A percentile compares a stretch with the other conserved stretches of the same genome.
phyloP scores from a whole-genome alignment of 2,329 filamentous ascomycete genomes.

The Plenodomus lindquistii region DNA sequence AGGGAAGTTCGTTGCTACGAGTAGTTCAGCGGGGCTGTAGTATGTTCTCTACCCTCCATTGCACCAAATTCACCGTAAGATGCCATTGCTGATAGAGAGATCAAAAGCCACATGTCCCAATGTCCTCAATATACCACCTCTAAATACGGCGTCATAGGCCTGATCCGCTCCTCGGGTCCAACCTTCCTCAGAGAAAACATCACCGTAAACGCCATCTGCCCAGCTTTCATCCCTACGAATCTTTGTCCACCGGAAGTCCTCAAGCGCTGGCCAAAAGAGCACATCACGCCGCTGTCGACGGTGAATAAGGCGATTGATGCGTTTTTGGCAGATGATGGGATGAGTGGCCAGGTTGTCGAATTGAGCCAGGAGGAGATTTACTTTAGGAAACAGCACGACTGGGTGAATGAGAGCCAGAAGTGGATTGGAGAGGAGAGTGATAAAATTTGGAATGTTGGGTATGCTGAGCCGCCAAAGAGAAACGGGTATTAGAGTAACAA shows the following conservation, averaged over 20 bases:
- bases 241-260: conserved; percentile 45
- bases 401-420: conserved; percentile 46
- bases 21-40: conserved; percentile 44
- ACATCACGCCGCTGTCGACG: conserved; percentile 47
- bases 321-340: conserved; percentile 36
- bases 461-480: conserved; percentile 29
- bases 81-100: not conserved
- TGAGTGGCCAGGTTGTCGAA: conserved; percentile 49
- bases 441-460: conserved; percentile 39
- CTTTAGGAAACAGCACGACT: conserved; percentile 46
- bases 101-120: conserved; percentile 28
- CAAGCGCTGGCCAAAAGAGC: conserved; percentile 43
- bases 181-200: conserved; percentile 41
- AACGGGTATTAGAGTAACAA: conserved; percentile 19
- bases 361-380: conserved; percentile 47
- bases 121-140: conserved; percentile 49
- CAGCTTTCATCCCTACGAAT: conserved; percentile 46
- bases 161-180: conserved; percentile 43
- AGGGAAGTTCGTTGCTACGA: conserved; percentile 47
- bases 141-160: conserved; percentile 49
- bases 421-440: conserved; percentile 41
- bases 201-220: conserved; percentile 48
- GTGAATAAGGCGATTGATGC: conserved; percentile 47
- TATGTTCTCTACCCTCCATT: conserved; percentile 14
- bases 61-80: too few species aligned